Base-by-base conservation (phyloP, 768 basidiomycete species). In the Cystobasidium ongulense region DNA sequence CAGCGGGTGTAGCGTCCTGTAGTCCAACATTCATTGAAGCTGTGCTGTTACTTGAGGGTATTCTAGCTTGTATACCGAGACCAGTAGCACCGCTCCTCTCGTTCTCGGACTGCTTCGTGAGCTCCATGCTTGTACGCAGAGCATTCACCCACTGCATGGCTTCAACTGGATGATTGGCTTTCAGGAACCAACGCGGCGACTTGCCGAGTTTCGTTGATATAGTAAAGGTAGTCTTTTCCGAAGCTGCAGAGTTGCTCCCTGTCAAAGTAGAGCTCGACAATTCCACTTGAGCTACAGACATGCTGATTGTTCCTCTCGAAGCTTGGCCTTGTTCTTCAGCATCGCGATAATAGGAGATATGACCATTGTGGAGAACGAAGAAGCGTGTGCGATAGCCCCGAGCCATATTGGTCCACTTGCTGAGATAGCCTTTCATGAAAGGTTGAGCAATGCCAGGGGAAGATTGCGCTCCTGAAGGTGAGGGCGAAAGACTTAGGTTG, bases 351-450 rank as follows among this genome's bases (percentile, higher is more conserved):
- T 92, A 89, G 81, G 81, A 74, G 17, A 76, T 66, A 31, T 67
- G 43, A 52, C 78, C 93, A 67, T 89, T 86, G 78, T 90, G 88
- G 23, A 96, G 85, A 0, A 95, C 91, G 78, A 97, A 95, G 92
- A 92, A 96, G 0, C 93, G 84, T 0, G 90, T 89, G 74, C 87
- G 88, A 80, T 92, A 95, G 0, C 94, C 93, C 77, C 87, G 88
- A 0, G 91, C 91, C 43, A 96, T 90, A 77, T 96, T 97, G 0
- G 89, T 88, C 79, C 93, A 96, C 80, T 97, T 97, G 81, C 90
- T 91, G 23, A 83, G 41, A 18, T 68, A 67, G 23, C 66, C 74
- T n/a, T 59, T 74, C 38, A 65, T 65, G 15, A 74, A 46, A 29
- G 66, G 66, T 38, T 50, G 46, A 23, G 43, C 41, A 36, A 35